A percentile compares a stretch with the other conserved stretches of the same genome.
Evolutionary conservation across 208 protist species (phyloP).

Genomic region (Wallacemonas sp.): DNA sequence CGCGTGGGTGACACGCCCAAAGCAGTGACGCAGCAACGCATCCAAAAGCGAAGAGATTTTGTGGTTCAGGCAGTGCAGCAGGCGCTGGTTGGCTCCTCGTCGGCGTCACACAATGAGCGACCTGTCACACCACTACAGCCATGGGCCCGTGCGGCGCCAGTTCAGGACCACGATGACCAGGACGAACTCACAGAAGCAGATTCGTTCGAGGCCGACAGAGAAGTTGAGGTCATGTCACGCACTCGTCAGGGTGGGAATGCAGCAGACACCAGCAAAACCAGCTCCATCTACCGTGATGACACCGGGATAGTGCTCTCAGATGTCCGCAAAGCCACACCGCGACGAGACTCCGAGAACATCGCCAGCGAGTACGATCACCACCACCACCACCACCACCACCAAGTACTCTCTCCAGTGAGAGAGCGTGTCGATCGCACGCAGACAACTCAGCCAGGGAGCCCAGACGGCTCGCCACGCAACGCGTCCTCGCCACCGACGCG

Average conservation of each 20-base stretch:
- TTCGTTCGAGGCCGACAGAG: constrained; percentile 4
- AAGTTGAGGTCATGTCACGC: not conserved
- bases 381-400: no score
- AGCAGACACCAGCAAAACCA: not conserved
- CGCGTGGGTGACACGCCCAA: not conserved
- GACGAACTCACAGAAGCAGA: constrained; percentile 7
- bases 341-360: not conserved
- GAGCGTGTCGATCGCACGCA: not conserved
- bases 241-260: not conserved
- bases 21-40: constrained; percentile 11
- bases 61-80: constrained; percentile 63
- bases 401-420: no score
- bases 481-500: constrained; percentile 13
- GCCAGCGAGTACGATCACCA: not conserved
- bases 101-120: not conserved
- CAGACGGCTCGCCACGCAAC: not conserved
- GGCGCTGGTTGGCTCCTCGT: constrained; percentile 21
- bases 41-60: constrained; percentile 46
- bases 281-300: constrained; percentile 14
- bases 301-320: constrained; percentile 11
- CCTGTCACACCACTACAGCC: not conserved
- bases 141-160: not conserved
- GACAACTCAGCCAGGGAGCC: not conserved
- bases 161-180: not conserved
- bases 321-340: not conserved